phyloP scores from a whole-genome alignment of 2,329 filamentous ascomycete species.

The Monascus ruber region DNA sequence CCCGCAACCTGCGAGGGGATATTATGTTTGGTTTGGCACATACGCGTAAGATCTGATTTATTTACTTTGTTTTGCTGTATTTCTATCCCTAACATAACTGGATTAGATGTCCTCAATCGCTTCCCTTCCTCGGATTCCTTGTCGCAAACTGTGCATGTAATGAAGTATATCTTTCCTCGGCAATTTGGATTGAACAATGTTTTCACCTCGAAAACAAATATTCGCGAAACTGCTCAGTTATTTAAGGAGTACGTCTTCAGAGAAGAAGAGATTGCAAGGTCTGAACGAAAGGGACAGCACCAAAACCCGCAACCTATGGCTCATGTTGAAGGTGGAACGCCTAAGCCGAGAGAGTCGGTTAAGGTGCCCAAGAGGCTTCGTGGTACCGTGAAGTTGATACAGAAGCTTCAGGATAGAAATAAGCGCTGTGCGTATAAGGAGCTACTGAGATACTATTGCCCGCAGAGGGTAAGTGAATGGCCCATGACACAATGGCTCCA shows the following conservation, averaged over 20 bases:
- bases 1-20: conserved; percentile 54
- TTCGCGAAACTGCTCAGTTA: conserved; percentile 54
- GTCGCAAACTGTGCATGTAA: conserved; percentile 53
- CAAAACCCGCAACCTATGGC: background rate
- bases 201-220: conserved; percentile 62
- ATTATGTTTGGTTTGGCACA: conserved; percentile 67
- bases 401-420: conserved; percentile 59
- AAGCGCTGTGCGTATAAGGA: conserved; percentile 66
- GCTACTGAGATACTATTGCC: conserved; percentile 72
- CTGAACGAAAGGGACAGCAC: conserved; percentile 6
- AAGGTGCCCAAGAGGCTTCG: conserved; percentile 45
- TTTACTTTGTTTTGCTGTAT: background rate
- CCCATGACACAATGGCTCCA: no score
- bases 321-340: conserved; percentile 2
- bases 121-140: conserved; percentile 36
- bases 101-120: conserved; percentile 70
- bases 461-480: conserved; percentile 33
- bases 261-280: conserved; percentile 61
- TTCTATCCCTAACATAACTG: background rate
- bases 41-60: conserved; percentile 54
- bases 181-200: conserved; percentile 88
- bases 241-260: conserved; percentile 78
- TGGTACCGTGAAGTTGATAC: conserved; percentile 51
- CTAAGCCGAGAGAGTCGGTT: background rate
- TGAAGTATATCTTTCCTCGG: conserved; percentile 89